phyloP scores from a whole-genome alignment of 306 rosid species.

The Abrus precatorius region DNA sequence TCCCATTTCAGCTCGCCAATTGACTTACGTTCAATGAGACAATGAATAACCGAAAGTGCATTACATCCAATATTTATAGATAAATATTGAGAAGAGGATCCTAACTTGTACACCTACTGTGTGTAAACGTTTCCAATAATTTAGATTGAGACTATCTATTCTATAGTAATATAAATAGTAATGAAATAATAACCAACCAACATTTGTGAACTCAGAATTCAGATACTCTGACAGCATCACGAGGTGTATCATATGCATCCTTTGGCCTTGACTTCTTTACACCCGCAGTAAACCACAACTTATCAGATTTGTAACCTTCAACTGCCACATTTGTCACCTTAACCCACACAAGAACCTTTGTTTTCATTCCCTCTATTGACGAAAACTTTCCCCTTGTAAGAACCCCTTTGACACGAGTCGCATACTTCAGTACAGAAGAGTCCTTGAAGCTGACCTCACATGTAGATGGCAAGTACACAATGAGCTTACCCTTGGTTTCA shows the following conservation, averaged over 20 bases:
- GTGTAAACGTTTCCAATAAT: slow-evolving; percentile 37
- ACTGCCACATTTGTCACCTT: slow-evolving; percentile 81
- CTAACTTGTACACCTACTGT: slow-evolving; percentile 41
- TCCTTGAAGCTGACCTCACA: slow-evolving; percentile 95
- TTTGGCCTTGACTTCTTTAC: slow-evolving; percentile 87
- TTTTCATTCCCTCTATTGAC: slow-evolving; percentile 92
- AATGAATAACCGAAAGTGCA: slow-evolving; percentile 46
- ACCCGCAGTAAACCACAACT: slow-evolving; percentile 91
- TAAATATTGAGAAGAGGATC: slow-evolving; percentile 25
- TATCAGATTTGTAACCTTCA: slow-evolving; percentile 88
- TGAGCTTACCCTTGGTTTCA: slow-evolving; percentile 75
- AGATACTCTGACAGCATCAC: slow-evolving; percentile 68
- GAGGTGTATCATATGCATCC: slow-evolving; percentile 75
- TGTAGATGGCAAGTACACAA: slow-evolving; percentile 83
- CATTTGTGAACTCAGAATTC: slow-evolving; percentile 64
- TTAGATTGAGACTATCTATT: slow-evolving; percentile 30
- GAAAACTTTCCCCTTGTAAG: slow-evolving; percentile 86
- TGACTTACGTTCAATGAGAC: slow-evolving; percentile 21
- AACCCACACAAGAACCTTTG: slow-evolving; percentile 94
- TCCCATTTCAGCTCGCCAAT: slow-evolving; percentile 12
- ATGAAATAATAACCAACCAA: slow-evolving; percentile 4
- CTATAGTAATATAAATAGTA: slow-evolving; percentile 33
- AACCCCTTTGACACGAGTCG: slow-evolving; percentile 79
- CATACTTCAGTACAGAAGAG: slow-evolving; percentile 75
- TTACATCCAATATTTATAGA: slow-evolving; percentile 37